phyloP scores from a whole-genome alignment of 805 yeast genomes.

The Wickerhamiella cacticola region DNA sequence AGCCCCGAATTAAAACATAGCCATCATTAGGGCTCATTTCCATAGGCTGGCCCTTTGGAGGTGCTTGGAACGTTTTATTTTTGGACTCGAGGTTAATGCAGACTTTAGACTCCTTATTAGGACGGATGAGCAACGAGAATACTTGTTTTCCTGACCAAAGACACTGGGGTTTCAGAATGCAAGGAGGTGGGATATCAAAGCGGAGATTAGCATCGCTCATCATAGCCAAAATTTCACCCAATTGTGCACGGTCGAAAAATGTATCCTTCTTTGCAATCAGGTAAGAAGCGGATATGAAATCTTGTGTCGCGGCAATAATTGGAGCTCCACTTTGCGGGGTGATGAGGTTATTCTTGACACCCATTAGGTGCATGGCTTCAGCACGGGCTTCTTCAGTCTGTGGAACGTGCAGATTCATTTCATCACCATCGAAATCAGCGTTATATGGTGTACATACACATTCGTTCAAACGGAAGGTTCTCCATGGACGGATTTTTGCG shows the following conservation, averaged over 20 bases:
- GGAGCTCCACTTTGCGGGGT: conserved; percentile 99
- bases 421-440: conserved; percentile 99
- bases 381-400: conserved; percentile 98
- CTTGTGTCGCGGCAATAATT: conserved; percentile 98
- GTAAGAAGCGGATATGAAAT: conserved; percentile 94
- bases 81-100: conserved; percentile 88
- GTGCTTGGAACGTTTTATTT: conserved; percentile 78
- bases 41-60: conserved; percentile 54
- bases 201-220: conserved; percentile 87
- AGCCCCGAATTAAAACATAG: conserved; percentile 77
- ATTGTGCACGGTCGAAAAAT: conserved; percentile 76
- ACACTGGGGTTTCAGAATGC: conserved; percentile 75
- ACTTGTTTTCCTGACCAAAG: conserved; percentile 98
- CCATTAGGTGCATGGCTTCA: conserved; percentile 97
- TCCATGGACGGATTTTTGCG: conserved; percentile 95
- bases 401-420: conserved; percentile 97
- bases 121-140: conserved; percentile 74
- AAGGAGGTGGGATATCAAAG: conserved; percentile 91
- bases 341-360: conserved; percentile 84
- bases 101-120: conserved; percentile 65
- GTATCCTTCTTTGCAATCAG: conserved; percentile 87
- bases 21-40: conserved; percentile 99
- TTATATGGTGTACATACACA: conserved; percentile 99
- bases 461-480: conserved; percentile 91
- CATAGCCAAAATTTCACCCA: conserved; percentile 76